phyloP scores from a whole-genome alignment of 306 rosid species.

The Cicer cuneatum region DNA sequence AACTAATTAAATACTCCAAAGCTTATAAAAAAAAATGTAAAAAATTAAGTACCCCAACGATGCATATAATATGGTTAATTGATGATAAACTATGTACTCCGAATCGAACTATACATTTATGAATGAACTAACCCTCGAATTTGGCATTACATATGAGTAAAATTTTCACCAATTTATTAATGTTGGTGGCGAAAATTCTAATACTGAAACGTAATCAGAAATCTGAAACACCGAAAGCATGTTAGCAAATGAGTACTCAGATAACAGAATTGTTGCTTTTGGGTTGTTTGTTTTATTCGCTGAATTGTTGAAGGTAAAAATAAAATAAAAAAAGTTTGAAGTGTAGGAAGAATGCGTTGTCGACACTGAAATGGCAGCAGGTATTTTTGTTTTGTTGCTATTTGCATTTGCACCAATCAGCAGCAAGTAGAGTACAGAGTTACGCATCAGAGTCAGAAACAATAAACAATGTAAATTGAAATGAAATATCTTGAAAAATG shows the following conservation, averaged over 20 bases:
- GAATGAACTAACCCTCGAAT: too few species aligned
- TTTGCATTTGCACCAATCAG: constrained; percentile 3
- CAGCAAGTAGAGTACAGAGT: too few species aligned
- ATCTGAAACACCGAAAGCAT: constrained; percentile 13
- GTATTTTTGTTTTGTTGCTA: constrained; percentile 29
- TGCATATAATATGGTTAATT: too few species aligned
- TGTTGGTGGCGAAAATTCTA: background rate
- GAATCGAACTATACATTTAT: too few species aligned
- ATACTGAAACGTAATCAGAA: constrained; percentile 12
- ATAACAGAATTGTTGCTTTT: constrained; percentile 3
- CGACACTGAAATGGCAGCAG: background rate
- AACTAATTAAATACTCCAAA: too few species aligned
- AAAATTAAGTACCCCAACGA: too few species aligned
- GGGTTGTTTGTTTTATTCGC: background rate
- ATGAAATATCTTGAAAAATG: too few species aligned
- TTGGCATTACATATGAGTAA: too few species aligned
- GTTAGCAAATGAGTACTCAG: constrained; percentile 2
- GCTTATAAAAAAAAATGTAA: too few species aligned
- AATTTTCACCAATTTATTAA: background rate
- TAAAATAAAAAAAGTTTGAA: background rate
- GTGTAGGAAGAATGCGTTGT: constrained; percentile 5
- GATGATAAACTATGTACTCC: too few species aligned
- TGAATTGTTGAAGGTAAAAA: constrained; percentile 3
- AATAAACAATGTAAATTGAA: too few species aligned
- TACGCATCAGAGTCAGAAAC: too few species aligned